A percentile compares a stretch with the other conserved stretches of the same genome.
Evolutionary conservation across 768 basidiomycete genomes (phyloP).

Genomic region (Hemileccinum impolitum): DNA sequence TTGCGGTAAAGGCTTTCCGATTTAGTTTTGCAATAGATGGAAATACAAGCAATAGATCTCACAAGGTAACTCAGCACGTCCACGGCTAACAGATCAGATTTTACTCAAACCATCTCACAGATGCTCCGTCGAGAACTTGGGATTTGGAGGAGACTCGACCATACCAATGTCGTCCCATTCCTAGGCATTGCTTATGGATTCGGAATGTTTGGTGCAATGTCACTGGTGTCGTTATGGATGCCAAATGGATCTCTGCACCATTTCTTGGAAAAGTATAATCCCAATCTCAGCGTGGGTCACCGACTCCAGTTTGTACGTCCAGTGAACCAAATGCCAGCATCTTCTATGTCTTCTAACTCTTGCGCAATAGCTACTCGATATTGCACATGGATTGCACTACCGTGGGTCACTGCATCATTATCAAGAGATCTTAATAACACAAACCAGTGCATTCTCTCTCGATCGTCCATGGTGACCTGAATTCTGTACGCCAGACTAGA

Average conservation of each 20-base stretch:
- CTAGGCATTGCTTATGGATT: constrained; percentile 11
- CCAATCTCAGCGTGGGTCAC: background rate
- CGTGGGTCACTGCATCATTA: background rate
- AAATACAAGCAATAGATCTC: background rate
- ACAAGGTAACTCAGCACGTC: background rate
- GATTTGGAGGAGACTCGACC: constrained; percentile 26
- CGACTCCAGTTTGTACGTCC: constrained; percentile 13
- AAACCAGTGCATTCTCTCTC: constrained; percentile 7
- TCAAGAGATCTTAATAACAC: background rate
- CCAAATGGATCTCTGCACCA: constrained; percentile 22
- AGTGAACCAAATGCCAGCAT: constrained; percentile 6
- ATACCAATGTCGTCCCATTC: constrained; percentile 27
- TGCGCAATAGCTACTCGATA: constrained; percentile 12
- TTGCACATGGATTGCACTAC: constrained; percentile 12
- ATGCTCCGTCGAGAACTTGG: constrained; percentile 25
- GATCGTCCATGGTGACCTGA: constrained; percentile 15
- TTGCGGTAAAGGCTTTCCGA: constrained; percentile 22
- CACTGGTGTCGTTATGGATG: constrained; percentile 32
- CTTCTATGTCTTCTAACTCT: constrained; percentile 11
- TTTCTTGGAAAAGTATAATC: constrained; percentile 11
- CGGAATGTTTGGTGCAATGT: constrained; percentile 17
- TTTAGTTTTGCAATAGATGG: background rate
- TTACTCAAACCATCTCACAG: background rate
- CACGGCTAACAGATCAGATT: no score
- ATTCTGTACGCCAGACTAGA: constrained; percentile 1